These are phyloP conservation scores for Candida albicans DNA, from an alignment of 1,139 yeast genomes.

Conservation along the genomic window DNA sequence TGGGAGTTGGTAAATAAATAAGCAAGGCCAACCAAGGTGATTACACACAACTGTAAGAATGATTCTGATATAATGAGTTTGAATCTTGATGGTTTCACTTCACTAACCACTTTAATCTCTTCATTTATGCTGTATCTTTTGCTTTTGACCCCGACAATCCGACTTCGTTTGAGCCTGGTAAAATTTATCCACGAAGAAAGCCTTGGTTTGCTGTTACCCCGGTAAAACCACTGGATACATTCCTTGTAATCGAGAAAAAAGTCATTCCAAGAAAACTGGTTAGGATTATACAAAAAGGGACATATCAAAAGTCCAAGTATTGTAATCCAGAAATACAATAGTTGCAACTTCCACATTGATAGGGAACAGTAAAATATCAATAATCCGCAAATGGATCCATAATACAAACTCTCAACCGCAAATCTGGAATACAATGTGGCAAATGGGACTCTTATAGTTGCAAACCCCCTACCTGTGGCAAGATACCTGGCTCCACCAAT, in stretches of 20 bases:
- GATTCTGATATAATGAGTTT: conserved; percentile 34
- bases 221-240: conserved; percentile 43
- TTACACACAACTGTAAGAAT: conserved; percentile 27
- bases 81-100: conserved; percentile 40
- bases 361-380: conserved; percentile 44
- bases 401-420: conserved; percentile 47
- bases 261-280: conserved; percentile 50
- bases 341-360: conserved; percentile 48
- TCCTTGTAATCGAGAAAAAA: conserved; percentile 49
- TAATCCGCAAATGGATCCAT: conserved; percentile 39
- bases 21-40: conserved; percentile 35
- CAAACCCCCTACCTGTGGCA: conserved; percentile 57
- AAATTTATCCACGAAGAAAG: conserved; percentile 44
- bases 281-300: conserved; percentile 54
- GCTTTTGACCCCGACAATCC: conserved; percentile 45
- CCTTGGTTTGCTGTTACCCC: conserved; percentile 38
- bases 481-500: conserved; percentile 56
- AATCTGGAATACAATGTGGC: conserved; percentile 45
- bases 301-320: conserved; percentile 44
- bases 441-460: conserved; percentile 49
- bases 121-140: conserved; percentile 21
- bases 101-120: conserved; percentile 28
- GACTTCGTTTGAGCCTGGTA: conserved; percentile 39
- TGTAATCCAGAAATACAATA: conserved; percentile 52
- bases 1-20: conserved; percentile 49